Base-by-base conservation (phyloP, 768 basidiomycete species). In the Royoungia palumana region DNA sequence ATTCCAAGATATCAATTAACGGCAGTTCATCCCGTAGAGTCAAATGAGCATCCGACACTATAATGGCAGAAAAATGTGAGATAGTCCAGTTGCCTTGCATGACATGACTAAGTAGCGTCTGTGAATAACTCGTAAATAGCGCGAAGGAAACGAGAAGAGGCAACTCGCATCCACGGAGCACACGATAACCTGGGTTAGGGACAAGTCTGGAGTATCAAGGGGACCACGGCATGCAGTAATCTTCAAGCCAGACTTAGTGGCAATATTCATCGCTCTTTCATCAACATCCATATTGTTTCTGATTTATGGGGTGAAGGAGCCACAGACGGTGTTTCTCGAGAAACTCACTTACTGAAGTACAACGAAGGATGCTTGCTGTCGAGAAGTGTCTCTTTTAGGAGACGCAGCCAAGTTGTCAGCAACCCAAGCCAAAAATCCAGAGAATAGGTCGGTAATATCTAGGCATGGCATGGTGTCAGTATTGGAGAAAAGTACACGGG, bases 101-200 rank as follows among this genome's bases (percentile, higher is more conserved):
- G 12, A 80, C 56, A 34, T 70, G 73, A 38, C 70, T 63, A 21
- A 75, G 66, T 24, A 81, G 58, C 22, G 68, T 55, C 78, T 79
- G 44, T 38, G 28, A 35, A 49, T 40, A 41, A 38, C 30, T 40
- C 44, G 35, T 48, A 28, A 58, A 25, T 25, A 41, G 34, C 39
- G 35, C 14, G 27, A 45, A 28, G 41, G 41, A 43, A 12, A 35
- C 41, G 36, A 30, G 28, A 32, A 27, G 36, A 53, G 49, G 24
- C 38, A 54, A 54, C 72, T 64, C 50, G 74, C 79, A 41, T 70
- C 65, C 5, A 70, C 62, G 20, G 72, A 62, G n/a, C 68, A 67
- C 34, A 80, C 61, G 36, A 77, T 57, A 17, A 77, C 64, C 48
- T 74, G 70, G 34, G 62, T 50, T 12, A 49, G 24, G 58, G 46